Evolutionary conservation across 2,329 filamentous ascomycete species (phyloP).

Genomic region (Lachnellula cervina): DNA sequence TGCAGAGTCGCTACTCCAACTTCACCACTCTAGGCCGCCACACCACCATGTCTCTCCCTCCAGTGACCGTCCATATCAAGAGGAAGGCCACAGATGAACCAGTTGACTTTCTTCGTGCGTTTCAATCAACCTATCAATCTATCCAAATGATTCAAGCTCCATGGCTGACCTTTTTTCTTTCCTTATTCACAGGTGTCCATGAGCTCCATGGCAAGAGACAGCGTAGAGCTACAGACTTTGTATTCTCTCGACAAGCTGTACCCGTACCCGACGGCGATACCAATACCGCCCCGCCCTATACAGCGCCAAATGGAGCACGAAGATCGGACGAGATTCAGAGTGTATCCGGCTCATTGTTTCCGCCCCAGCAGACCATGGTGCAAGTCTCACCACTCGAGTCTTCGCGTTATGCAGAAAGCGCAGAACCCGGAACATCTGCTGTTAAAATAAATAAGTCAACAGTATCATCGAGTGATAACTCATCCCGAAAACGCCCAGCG

Average conservation of each 20-base stretch:
- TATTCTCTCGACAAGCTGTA: conserved; percentile 27
- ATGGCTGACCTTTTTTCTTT: conserved; percentile 1
- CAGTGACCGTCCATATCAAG: conserved; percentile 30
- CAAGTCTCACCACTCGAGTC: no score
- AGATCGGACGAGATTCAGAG: not conserved
- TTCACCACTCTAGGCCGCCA: not conserved
- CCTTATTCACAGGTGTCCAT: conserved; percentile 23
- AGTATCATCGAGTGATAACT: no score
- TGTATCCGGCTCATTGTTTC: not conserved
- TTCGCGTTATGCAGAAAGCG: no score
- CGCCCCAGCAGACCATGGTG: not conserved
- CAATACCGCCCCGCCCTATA: not conserved
- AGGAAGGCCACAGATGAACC: conserved; percentile 32
- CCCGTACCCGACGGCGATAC: not conserved
- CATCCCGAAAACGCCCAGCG: not conserved
- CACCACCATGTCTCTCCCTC: conserved; percentile 28
- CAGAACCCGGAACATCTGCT: no score
- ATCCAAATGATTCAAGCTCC: not conserved
- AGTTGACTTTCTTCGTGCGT: conserved; percentile 29
- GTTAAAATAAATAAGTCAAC: no score
- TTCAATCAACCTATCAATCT: not conserved
- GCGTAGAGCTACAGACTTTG: conserved; percentile 21
- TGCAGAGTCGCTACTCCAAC: no score
- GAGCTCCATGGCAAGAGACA: conserved; percentile 24
- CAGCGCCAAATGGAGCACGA: conserved; percentile 1